Conservation (phyloP, 305 asterid species). For the Fraxinus xanthoxyloides region DNA sequence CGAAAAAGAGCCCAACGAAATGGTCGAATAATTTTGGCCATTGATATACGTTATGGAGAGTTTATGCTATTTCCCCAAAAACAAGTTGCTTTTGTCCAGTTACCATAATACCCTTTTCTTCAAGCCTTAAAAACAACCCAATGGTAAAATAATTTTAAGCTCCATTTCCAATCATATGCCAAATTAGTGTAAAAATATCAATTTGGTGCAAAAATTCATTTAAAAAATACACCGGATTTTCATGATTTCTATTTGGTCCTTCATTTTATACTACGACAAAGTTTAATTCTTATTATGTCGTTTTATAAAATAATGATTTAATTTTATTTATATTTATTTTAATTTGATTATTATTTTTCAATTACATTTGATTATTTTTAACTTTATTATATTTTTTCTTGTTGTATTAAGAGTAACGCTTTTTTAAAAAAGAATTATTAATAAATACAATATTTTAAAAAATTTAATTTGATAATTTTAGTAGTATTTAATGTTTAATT, state of each 20-base stretch:
- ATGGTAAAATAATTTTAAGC: neutral
- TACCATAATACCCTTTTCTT: conserved; percentile 15
- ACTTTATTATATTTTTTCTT: neutral
- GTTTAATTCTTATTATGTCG: no score
- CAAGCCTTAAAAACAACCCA: neutral
- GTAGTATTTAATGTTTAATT: neutral
- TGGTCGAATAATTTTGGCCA: neutral
- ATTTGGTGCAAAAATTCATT: neutral
- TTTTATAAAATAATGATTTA: neutral
- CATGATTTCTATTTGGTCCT: neutral
- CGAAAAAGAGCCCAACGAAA: neutral
- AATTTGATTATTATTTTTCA: no score
- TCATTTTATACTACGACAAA: neutral
- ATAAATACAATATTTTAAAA: no score
- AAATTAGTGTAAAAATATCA: neutral
- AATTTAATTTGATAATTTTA: no score
- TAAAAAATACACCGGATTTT: neutral
- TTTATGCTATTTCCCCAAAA: conserved; percentile 10
- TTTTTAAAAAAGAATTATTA: no score
- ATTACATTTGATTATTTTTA: neutral
- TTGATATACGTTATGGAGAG: neutral
- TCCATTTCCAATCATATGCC: neutral
- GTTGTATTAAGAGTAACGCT: no score
- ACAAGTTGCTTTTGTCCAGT: neutral
- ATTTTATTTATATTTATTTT: no score